Evolutionary conservation across 805 yeast species (phyloP), one percentile per base, ranked within the genome.

Genomic region (Saccharomycopsis sp.): DNA sequence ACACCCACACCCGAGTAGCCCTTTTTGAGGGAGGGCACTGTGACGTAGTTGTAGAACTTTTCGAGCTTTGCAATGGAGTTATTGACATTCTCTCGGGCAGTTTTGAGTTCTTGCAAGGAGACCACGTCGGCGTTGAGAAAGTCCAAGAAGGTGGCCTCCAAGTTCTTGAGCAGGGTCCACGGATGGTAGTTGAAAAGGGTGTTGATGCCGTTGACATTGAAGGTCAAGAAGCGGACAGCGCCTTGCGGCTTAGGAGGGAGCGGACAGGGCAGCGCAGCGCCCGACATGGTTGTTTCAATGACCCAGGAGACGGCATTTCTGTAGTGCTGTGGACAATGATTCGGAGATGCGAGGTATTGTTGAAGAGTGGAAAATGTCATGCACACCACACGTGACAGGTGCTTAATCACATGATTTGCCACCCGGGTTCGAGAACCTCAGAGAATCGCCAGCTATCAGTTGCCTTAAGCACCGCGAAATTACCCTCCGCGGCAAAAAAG

Each of bases 1-100:
- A 92, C 79, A 0, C 91, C 96, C 1, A 92, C 97, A 0, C 99
- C 99, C 57, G 92, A 81, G 68, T 94, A 94, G 0, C 98, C 98
- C 66, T 83, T 87, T 67, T 83, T 87, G 1, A 67, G 58, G 9
- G 67, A 68, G 0, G 97, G 96, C 12, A 90, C 72, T 0, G 92
- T 76, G 37, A 90, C 79, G 64, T 83, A 92, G 1, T 87, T 76
- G 23, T 77, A 72, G 66, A 78, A 92, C 0, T 83, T 82, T 0
- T 76, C 74, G 0, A 86, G 71, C 44, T 78, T 71, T 1, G 82
- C 83, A 70, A 82, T 73, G 37, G 67, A 70, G n/a, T 71, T 63
- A 18, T 79, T 74, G 1, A 84, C 65, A 57, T 79, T 80, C 29
- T 68, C 67, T n/a, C 72, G 66, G 50, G 85, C 81, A 3, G 87